Base-by-base conservation (phyloP, 2,329 filamentous ascomycete species). In the Fusarium ramigenum region DNA sequence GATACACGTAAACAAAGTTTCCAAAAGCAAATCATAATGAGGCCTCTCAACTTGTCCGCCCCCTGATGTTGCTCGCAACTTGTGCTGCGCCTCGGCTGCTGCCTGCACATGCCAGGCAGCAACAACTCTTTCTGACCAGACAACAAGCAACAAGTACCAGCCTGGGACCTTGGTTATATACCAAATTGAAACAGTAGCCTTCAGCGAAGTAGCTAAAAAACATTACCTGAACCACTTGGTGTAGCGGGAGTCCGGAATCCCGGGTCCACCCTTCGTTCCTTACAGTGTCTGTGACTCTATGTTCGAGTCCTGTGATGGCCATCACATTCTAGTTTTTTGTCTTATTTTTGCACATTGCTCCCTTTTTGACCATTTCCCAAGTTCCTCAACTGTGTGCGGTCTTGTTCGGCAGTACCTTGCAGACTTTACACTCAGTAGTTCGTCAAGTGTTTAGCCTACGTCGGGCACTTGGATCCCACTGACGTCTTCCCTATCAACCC, bases 171-270 rank as follows among this genome's bases (percentile, higher is more conserved):
- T 3, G 2, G 2, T 40, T 54, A 28, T 18, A 53, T 39, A 28
- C 23, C 10, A 18, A 28, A n/a, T 28, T 39, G 8, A 5, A 53
- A 28, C 34, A 28, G 15, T 7, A 16, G 5, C 9, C 9, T 7
- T 18, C 7, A 53, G 39, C 50, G 34, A 53, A 53, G 34, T 39
- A 53, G 34, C 25, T 28, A 28, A 21, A n/a, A n/a, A 28, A 39
- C 9, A 39, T 21, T 39, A 52, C 10, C 21, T 28, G 34, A 39
- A 18, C 7, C 30, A 21, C 11, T 28, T 53, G 23, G 34, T 39
- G 50, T 53, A 53, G 50, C 50, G 34, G 19, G 50, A 53, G 34
- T 53, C 34, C 50, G 50, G 50, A 53, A 53, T 53, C 50, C 50
- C 19, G 23, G 10, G 2, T 25, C 50, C 23, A 39, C 34, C 34